Conservation (phyloP, 116 monocot species). For the Dioscorea cayenensis region DNA sequence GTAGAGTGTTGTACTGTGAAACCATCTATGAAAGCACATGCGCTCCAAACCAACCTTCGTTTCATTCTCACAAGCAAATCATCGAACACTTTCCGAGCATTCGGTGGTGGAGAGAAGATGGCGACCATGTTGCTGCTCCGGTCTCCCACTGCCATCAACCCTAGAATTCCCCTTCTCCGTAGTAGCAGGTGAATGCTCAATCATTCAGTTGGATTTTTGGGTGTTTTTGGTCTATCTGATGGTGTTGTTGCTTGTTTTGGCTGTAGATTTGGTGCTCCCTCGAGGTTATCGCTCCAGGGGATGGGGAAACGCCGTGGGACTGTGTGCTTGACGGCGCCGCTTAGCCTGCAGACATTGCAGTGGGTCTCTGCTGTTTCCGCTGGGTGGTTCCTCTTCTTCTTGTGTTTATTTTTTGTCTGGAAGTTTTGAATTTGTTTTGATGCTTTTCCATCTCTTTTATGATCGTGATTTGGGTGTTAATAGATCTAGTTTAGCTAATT, state of each 20-base stretch:
- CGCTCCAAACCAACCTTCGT: too few species aligned
- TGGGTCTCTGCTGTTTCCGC: slow-evolving; percentile 17
- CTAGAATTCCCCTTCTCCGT: background rate
- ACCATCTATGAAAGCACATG: too few species aligned
- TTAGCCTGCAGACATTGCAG: slow-evolving; percentile 7
- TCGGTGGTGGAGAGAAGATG: background rate
- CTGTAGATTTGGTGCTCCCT: background rate
- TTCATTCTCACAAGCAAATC: too few species aligned
- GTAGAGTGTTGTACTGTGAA: too few species aligned
- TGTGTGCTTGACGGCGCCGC: slow-evolving; percentile 6
- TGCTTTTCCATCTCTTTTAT: background rate
- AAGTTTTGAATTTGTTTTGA: background rate
- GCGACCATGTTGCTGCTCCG: background rate
- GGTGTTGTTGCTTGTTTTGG: background rate
- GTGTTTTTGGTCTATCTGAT: background rate
- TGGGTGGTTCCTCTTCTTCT: slow-evolving; percentile 3
- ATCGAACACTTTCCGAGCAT: too few species aligned
- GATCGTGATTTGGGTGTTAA: too few species aligned
- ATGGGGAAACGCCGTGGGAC: background rate
- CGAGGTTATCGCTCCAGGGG: background rate
- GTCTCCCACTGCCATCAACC: background rate
- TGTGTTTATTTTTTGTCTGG: background rate
- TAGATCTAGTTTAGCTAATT: too few species aligned
- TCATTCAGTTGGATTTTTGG: background rate
- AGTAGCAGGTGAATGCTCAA: background rate